Conservation (phyloP, 768 basidiomycete genomes). For the Cystofilobasidium macerans region DNA sequence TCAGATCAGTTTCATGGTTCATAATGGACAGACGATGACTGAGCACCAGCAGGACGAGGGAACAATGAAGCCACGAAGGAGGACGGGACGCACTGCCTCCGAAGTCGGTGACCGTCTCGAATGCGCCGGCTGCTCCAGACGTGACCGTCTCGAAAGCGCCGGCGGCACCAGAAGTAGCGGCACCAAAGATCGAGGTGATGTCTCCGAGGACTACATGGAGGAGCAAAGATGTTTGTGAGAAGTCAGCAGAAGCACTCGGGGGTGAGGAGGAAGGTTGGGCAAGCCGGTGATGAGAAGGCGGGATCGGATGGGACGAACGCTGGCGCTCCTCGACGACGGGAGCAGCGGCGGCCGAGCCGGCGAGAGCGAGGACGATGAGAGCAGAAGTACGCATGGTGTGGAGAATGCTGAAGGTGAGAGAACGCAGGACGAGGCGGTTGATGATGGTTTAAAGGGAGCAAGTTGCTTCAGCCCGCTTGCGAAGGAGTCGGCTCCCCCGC, state of each 20-base stretch:
- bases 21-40: too few species aligned
- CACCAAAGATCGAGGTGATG: background rate
- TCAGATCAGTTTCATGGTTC: too few species aligned
- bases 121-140: background rate
- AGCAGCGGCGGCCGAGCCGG: background rate
- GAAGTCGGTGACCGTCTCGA: background rate
- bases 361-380: background rate
- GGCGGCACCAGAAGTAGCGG: background rate
- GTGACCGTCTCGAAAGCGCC: background rate
- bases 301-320: background rate
- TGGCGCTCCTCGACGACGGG: slow-evolving; percentile 1
- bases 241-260: background rate
- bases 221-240: background rate
- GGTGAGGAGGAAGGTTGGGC: background rate
- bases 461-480: too few species aligned
- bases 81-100: too few species aligned
- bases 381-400: background rate
- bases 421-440: too few species aligned
- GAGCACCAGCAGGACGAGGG: too few species aligned
- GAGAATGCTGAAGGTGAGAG: too few species aligned
- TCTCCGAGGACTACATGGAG: background rate
- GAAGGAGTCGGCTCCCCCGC: too few species aligned
- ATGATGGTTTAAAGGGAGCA: too few species aligned
- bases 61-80: too few species aligned
- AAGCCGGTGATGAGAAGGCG: background rate